These are phyloP conservation scores for Rusavskia elegans DNA, from an alignment of 495 filamentous ascomycete genomes.

Conservation along the genomic window DNA sequence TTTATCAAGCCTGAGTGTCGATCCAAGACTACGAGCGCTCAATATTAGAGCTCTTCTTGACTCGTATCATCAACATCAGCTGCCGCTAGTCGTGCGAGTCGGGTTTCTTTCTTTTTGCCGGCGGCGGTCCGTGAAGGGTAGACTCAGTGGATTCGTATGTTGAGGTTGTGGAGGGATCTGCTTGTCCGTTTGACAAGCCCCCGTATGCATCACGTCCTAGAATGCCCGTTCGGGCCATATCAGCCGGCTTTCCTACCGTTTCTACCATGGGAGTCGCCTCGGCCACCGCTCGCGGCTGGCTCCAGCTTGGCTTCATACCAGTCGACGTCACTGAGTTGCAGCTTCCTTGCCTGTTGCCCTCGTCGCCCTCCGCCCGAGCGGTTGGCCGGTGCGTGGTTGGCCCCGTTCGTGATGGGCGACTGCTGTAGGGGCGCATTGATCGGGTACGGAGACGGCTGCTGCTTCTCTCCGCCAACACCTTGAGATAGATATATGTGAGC, in stretches of 20 bases:
- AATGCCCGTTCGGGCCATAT: constrained; percentile 4
- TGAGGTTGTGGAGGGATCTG: background rate
- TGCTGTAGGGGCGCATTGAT: constrained; percentile 14
- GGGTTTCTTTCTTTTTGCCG: no score
- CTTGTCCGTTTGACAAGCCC: background rate
- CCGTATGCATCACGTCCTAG: constrained; percentile 8
- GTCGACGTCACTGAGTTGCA: constrained; percentile 92
- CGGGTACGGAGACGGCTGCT: constrained; percentile 9
- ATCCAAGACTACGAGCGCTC: no score
- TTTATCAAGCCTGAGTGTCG: no score
- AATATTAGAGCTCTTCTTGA: no score
- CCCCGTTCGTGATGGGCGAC: constrained; percentile 7
- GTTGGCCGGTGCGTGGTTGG: constrained; percentile 27
- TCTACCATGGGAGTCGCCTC: constrained; percentile 2
- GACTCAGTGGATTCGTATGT: no score
- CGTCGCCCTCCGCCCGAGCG: constrained; percentile 54
- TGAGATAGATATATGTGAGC: constrained; percentile 20
- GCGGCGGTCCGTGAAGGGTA: no score
- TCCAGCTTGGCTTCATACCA: constrained; percentile 47
- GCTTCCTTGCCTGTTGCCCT: constrained; percentile 72
- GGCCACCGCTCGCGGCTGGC: constrained; percentile 4
- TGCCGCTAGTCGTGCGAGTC: no score
- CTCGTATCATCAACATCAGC: no score
- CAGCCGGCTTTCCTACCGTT: constrained; percentile 4
- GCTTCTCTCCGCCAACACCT: constrained; percentile 12